Percentiles rank a stretch among this genome's conserved stretches.
Conservation (phyloP, 257 asterid genomes). For the Oldenlandia corymbosa region DNA sequence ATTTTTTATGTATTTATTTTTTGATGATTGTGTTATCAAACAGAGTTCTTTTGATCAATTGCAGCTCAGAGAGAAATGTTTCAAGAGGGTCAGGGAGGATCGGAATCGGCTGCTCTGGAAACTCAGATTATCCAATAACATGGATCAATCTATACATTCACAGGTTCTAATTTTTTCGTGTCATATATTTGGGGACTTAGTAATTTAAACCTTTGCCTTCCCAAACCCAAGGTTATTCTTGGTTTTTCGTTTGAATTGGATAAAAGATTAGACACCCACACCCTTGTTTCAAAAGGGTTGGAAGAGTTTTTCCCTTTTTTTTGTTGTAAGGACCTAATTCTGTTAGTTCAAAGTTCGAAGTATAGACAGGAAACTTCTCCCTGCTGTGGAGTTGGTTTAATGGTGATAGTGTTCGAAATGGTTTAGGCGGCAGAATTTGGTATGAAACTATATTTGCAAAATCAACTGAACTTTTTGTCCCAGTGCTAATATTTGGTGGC, state of each 20-base stretch:
- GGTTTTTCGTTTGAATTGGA: neutral
- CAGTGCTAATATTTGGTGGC: neutral
- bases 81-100: constrained; percentile 74
- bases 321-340: neutral
- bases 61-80: constrained; percentile 89
- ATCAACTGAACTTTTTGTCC: neutral
- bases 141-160: constrained; percentile 25
- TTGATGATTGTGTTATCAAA: neutral
- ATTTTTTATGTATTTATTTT: too few relatives aligned
- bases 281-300: neutral
- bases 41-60: constrained; percentile 1
- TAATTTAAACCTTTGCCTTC: neutral
- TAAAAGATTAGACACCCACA: neutral
- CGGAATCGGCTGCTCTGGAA: constrained; percentile 79
- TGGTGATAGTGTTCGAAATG: neutral
- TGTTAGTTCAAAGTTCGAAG: too few relatives aligned
- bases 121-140: constrained; percentile 43
- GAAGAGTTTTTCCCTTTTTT: too few relatives aligned
- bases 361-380: neutral
- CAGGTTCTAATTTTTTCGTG: constrained; percentile 28
- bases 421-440: neutral
- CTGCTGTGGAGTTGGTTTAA: neutral
- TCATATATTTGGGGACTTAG: neutral
- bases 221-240: neutral
- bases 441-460: neutral